Percentiles rank a stretch among this genome's conserved stretches.
phyloP scores from a whole-genome alignment of 768 basidiomycete species.

The Naematelia aurantialba region DNA sequence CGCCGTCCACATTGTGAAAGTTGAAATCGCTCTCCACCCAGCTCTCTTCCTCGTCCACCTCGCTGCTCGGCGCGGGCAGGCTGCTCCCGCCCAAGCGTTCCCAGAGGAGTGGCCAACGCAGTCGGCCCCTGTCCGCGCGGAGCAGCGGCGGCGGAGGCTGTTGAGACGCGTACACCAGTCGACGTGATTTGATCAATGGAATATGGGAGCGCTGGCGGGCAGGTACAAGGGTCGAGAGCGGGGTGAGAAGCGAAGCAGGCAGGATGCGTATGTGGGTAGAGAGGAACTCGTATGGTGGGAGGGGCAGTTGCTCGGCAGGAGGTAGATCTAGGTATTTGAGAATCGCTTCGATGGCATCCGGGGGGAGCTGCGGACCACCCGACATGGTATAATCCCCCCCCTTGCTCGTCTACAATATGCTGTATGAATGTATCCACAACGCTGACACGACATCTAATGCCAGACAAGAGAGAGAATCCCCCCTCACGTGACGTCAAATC shows the following conservation, averaged over 20 bases:
- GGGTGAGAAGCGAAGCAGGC: constrained; percentile 27
- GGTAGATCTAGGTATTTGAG: constrained; percentile 36
- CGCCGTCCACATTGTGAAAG: constrained; percentile 12
- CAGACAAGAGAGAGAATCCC: too few species aligned
- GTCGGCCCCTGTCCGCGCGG: constrained; percentile 15
- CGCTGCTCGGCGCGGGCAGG: constrained; percentile 12
- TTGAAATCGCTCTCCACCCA: constrained; percentile 27
- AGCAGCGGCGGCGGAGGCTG: constrained; percentile 14
- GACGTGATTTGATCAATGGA: constrained; percentile 38
- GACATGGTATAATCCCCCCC: neutral
- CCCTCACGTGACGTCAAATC: constrained; percentile 29
- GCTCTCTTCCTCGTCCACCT: constrained; percentile 19
- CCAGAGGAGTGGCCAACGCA: constrained; percentile 46
- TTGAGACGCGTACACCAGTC: constrained; percentile 30
- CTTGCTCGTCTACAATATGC: too few species aligned
- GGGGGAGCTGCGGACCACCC: constrained; percentile 13
- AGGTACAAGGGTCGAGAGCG: constrained; percentile 23
- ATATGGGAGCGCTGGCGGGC: constrained; percentile 37
- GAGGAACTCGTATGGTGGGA: constrained; percentile 37
- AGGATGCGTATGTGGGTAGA: constrained; percentile 22
- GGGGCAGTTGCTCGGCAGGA: constrained; percentile 20
- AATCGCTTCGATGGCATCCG: constrained; percentile 29
- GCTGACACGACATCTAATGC: neutral
- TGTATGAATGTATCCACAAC: constrained; percentile 6
- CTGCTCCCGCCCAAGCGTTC: constrained; percentile 41